These are phyloP conservation scores for Arachis stenosperma DNA, from an alignment of 306 rosid species.

Conservation along the genomic window DNA sequence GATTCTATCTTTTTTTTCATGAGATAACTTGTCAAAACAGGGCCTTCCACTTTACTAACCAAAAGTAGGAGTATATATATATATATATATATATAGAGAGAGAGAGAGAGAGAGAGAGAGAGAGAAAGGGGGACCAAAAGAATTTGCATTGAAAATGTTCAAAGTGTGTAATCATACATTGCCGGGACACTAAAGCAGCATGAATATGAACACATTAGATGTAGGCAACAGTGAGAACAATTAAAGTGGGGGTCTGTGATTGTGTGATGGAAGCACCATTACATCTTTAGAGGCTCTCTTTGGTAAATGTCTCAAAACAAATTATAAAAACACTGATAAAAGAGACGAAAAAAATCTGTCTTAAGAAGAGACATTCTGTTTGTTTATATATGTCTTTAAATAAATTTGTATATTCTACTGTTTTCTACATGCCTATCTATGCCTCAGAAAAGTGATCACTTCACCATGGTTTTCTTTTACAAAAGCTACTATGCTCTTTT, in stretches of 20 bases:
- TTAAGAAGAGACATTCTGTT: too few relatives aligned
- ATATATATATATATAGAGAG: neutral
- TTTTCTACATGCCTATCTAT: neutral
- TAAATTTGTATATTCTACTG: too few relatives aligned
- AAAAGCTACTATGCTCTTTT: slow-evolving; percentile 30
- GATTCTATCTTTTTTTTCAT: slow-evolving; percentile 26
- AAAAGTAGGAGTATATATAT: slow-evolving; percentile 33
- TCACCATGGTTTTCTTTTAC: slow-evolving; percentile 43
- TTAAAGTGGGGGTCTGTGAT: slow-evolving; percentile 47
- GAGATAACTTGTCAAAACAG: slow-evolving; percentile 35
- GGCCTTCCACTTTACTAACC: slow-evolving; percentile 36
- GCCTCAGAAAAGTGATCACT: slow-evolving; percentile 44
- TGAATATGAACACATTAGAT: slow-evolving; percentile 41
- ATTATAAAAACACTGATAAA: too few relatives aligned
- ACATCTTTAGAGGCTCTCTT: too few relatives aligned
- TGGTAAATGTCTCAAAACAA: too few relatives aligned
- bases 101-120: slow-evolving; percentile 8
- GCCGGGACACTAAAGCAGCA: slow-evolving; percentile 42
- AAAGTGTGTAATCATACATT: slow-evolving; percentile 47
- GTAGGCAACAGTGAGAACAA: slow-evolving; percentile 51
- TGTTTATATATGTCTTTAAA: too few relatives aligned
- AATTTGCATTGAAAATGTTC: slow-evolving; percentile 43
- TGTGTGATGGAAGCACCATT: slow-evolving; percentile 46
- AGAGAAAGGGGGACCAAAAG: slow-evolving; percentile 41
- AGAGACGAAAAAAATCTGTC: too few relatives aligned